Evolutionary conservation across 2,329 filamentous ascomycete genomes (phyloP).

Genomic region (Colletotrichum navitas): DNA sequence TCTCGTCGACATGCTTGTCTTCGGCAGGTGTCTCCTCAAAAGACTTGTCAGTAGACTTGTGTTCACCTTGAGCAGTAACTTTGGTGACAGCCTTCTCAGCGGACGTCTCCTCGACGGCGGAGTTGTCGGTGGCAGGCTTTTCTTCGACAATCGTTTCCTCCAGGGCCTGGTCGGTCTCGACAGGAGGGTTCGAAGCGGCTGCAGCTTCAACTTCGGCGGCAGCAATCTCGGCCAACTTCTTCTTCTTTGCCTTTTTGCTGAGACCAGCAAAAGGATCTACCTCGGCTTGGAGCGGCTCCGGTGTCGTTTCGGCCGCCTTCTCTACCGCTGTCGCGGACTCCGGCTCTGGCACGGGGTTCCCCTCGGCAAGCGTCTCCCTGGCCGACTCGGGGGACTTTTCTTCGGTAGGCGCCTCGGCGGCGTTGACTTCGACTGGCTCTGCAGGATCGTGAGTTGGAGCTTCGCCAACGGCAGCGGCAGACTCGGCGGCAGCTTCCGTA

Average conservation of each 20-base stretch:
- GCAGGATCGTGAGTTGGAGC: neutral
- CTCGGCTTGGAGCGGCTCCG: neutral
- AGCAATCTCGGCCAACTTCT: slow-evolving; percentile 31
- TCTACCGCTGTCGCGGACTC: neutral
- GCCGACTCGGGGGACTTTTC: neutral
- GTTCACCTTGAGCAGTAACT: neutral
- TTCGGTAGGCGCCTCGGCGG: neutral
- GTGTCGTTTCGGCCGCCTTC: neutral
- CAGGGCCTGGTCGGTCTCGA: neutral
- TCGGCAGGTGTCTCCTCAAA: neutral
- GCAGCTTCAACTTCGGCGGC: neutral
- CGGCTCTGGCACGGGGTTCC: neutral
- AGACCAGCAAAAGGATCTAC: slow-evolving; percentile 1
- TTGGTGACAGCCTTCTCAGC: neutral
- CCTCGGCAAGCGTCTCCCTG: neutral
- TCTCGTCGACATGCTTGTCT: neutral
- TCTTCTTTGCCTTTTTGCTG: slow-evolving; percentile 36
- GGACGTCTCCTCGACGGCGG: neutral
- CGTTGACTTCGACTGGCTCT: neutral
- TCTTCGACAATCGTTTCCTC: neutral
- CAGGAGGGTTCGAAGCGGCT: neutral
- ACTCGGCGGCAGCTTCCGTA: neutral
- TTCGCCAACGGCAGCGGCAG: neutral
- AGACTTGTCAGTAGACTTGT: neutral
- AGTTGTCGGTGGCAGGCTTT: neutral